Evolutionary conservation across 2,329 filamentous ascomycete species (phyloP).

Genomic region (Domatiomyces globalis): DNA sequence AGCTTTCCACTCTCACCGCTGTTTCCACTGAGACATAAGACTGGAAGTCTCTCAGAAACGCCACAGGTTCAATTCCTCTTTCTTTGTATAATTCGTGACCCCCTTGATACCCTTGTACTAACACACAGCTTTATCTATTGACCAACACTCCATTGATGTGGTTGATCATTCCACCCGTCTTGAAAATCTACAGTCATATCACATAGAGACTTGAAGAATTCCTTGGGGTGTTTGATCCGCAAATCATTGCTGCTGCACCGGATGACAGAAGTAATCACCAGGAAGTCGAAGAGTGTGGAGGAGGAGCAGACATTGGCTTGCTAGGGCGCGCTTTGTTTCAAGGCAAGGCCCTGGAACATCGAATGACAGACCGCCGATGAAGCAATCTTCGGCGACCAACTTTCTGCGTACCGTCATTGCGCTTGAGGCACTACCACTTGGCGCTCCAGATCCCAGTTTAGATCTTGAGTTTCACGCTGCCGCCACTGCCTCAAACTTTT

Average conservation of each 20-base stretch:
- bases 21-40: neutral
- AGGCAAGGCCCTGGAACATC: neutral
- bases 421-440: neutral
- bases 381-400: neutral
- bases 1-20: neutral
- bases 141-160: neutral
- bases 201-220: neutral
- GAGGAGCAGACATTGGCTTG: neutral
- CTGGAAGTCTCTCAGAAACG: neutral
- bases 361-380: neutral
- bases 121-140: neutral
- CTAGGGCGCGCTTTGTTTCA: neutral
- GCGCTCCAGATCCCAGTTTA: neutral
- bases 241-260: neutral
- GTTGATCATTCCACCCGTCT: neutral
- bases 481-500: neutral
- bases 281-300: neutral
- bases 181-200: neutral
- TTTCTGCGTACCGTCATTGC: neutral
- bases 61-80: neutral
- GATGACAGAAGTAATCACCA: neutral
- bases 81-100: neutral
- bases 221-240: neutral
- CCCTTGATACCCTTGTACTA: neutral
- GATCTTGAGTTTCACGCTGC: neutral